Base-by-base conservation (phyloP, 2,329 filamentous ascomycete species). In the Orbilia ellipsospora region DNA sequence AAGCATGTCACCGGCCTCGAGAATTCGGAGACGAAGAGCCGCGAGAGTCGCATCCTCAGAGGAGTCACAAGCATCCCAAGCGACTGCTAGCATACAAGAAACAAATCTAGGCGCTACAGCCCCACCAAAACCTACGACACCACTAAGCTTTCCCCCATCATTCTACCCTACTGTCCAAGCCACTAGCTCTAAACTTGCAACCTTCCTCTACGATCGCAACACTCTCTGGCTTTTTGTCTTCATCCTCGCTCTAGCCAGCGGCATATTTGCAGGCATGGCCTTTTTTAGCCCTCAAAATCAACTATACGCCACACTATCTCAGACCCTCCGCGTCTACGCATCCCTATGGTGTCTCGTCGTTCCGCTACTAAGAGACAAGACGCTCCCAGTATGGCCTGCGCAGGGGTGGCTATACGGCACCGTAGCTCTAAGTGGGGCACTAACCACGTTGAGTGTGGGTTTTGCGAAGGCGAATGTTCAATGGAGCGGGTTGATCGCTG, bases 181-280 rank as follows among this genome's bases (percentile, higher is more conserved):
- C 31, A 36, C 31, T 10, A 55, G 45, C 15, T 50, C 52, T 8
- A 40, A 18, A 31, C 50, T 56, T 23, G 28, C 7, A 5, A 20
- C 4, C 2, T 57, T 66, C 40, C 4, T 59, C 20, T 51, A 66
- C 52, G 44, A 57, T 23, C 18, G 52, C 23, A 57, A 13, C 16
- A 59, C 52, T 42, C 63, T 59, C 18, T 51, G 48, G 50, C 12
- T 66, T 16, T 8, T 66, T 16, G 63, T 55, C 26, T 55, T 54
- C 50, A n/a, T 42, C 12, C 18, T 55, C 12, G 48, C 28, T n/a
- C n/a, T 64, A 13, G 13, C 48, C 5, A 54, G 50, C 28, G 31
- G 26, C 26, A 64, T 64, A 2, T 64, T 54, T 10, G 12, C 60
- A 13, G 50, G 60, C 50, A 64, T 52, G 50, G 26, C 26, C 7